Percentiles rank a stretch among this genome's conserved stretches.
Conservation (phyloP, 2,329 filamentous ascomycete genomes). For the Chaetothyriales sp. region DNA sequence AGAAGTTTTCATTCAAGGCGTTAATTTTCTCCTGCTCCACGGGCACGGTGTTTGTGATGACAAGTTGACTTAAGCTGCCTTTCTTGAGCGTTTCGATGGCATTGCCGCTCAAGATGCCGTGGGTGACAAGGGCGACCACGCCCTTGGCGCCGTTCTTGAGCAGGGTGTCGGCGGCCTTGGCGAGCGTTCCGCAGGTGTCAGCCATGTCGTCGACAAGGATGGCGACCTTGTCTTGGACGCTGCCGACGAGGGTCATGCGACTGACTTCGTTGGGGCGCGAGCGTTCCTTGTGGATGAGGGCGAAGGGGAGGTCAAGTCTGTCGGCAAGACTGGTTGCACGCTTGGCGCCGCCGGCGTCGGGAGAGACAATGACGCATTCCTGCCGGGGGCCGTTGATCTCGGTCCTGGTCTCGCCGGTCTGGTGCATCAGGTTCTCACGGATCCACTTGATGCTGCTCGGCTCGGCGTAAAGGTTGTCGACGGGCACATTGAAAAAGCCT, state of each 20-base stretch:
- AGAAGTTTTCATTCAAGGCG: slow-evolving; percentile 9
- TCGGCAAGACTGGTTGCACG: slow-evolving; percentile 87
- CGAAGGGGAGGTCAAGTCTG: slow-evolving; percentile 77
- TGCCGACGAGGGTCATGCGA: slow-evolving; percentile 90
- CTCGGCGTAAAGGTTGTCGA: slow-evolving; percentile 80
- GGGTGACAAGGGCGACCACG: slow-evolving; percentile 89
- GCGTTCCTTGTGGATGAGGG: slow-evolving; percentile 92
- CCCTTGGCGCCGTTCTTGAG: slow-evolving; percentile 75
- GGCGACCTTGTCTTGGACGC: slow-evolving; percentile 78
- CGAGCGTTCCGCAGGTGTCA: slow-evolving; percentile 79
- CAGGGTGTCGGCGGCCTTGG: slow-evolving; percentile 79
- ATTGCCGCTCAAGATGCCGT: slow-evolving; percentile 78
- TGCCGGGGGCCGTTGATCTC: slow-evolving; percentile 13
- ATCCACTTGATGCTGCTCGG: slow-evolving; percentile 89
- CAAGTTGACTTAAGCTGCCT: slow-evolving; percentile 61
- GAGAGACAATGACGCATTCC: slow-evolving; percentile 75
- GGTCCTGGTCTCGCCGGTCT: slow-evolving; percentile 36
- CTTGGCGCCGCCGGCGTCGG: slow-evolving; percentile 89
- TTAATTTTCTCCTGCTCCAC: slow-evolving; percentile 43
- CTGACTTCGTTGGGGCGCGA: slow-evolving; percentile 82
- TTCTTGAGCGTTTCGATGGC: slow-evolving; percentile 76
- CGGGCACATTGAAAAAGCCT: slow-evolving; percentile 81
- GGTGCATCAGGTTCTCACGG: slow-evolving; percentile 63
- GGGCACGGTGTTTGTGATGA: slow-evolving; percentile 83
- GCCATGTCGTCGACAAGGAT: slow-evolving; percentile 98